These are phyloP conservation scores for Straminergon stramineum DNA, from an alignment of 225 moss, liverwort and hornwort genomes.

Conservation along the genomic window DNA sequence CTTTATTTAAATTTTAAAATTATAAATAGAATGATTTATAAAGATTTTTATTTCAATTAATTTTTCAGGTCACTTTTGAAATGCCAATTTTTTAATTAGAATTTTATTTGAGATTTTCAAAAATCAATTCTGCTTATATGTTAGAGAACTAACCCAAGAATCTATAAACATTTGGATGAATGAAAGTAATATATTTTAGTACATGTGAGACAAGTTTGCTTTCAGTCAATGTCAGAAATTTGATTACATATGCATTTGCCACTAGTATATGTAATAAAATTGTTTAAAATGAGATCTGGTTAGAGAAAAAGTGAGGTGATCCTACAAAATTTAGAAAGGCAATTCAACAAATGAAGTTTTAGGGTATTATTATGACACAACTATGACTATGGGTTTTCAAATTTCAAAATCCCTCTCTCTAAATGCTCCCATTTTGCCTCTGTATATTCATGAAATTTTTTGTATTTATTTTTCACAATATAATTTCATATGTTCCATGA, in stretches of 20 bases:
- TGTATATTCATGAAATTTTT: background rate
- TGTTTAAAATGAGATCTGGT: background rate
- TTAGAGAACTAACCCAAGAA: no score
- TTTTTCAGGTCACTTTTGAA: background rate
- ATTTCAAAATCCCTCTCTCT: background rate
- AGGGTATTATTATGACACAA: background rate
- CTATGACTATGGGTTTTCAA: background rate
- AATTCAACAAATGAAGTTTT: background rate
- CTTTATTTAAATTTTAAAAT: background rate
- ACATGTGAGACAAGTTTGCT: background rate
- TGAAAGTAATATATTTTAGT: background rate
- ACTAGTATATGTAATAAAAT: background rate
- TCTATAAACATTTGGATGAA: no score
- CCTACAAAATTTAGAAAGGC: no score
- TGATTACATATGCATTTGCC: background rate
- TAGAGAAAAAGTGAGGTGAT: no score
- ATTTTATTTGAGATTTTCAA: no score
- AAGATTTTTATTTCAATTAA: background rate
- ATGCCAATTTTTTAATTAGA: background rate
- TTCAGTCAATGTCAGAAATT: background rate
- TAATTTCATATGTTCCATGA: background rate
- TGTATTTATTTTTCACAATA: background rate
- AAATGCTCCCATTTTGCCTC: background rate
- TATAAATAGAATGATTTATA: background rate
- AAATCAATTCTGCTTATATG: no score